These are phyloP conservation scores for Auricularia cornea DNA, from an alignment of 768 basidiomycete species.

Conservation along the genomic window DNA sequence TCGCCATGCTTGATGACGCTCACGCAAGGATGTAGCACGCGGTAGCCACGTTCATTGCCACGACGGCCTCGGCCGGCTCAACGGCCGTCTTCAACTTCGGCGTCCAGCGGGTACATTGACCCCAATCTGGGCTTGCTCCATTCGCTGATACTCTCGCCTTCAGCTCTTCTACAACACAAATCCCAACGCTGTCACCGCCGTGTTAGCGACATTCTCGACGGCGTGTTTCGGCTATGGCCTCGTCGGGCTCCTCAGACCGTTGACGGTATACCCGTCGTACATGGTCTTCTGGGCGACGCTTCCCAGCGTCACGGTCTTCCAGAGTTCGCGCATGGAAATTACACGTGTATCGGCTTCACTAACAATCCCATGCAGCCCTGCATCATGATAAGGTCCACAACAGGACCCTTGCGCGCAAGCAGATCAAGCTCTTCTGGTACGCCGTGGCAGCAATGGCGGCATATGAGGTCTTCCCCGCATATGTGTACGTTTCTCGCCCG, in stretches of 20 bases:
- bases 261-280: slow-evolving; percentile 39
- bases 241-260: slow-evolving; percentile 48
- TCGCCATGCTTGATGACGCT: no score
- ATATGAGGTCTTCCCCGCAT: slow-evolving; percentile 15
- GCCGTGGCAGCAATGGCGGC: slow-evolving; percentile 12
- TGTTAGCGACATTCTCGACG: slow-evolving; percentile 38
- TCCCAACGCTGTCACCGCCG: slow-evolving; percentile 45
- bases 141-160: neutral
- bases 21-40: slow-evolving; percentile 36
- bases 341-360: no score
- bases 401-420: neutral
- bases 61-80: slow-evolving; percentile 46
- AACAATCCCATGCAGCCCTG: no score
- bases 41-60: slow-evolving; percentile 46
- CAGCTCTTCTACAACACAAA: slow-evolving; percentile 54
- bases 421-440: slow-evolving; percentile 17
- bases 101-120: slow-evolving; percentile 46
- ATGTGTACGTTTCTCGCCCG: slow-evolving; percentile 11
- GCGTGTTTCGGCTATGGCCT: slow-evolving; percentile 42
- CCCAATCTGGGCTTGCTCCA: neutral
- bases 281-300: slow-evolving; percentile 12
- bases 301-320: slow-evolving; percentile 9
- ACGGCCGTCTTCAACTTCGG: slow-evolving; percentile 53
- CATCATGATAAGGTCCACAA: neutral
- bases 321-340: no score